Conservation (phyloP, 164 flowering plant genomes). For the Tetracentron sinense region DNA sequence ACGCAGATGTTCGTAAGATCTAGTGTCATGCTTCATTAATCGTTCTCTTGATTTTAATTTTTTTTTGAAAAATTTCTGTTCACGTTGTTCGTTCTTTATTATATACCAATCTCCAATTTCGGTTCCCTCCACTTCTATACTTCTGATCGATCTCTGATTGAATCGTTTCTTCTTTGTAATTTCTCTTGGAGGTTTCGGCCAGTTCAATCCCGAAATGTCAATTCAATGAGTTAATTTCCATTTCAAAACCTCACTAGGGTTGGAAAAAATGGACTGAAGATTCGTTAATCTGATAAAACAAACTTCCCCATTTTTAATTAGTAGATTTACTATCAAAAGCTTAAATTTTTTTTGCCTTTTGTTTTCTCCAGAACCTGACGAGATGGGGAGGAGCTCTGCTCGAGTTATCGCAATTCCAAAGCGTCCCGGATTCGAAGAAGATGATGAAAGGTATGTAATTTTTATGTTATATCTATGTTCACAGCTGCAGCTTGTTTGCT, state of each 20-base stretch:
- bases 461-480: too few relatives aligned
- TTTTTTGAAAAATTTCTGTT: background rate
- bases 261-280: conserved; percentile 23
- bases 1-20: conserved; percentile 58
- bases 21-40: background rate
- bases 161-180: conserved; percentile 40
- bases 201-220: too few relatives aligned
- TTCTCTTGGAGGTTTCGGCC: too few relatives aligned
- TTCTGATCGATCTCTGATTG: background rate
- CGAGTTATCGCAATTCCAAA: too few relatives aligned
- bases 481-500: too few relatives aligned
- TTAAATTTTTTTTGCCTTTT: too few relatives aligned
- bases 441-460: conserved; percentile 55
- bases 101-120: background rate
- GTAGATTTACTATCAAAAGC: too few relatives aligned
- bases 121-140: background rate
- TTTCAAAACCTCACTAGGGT: conserved; percentile 48
- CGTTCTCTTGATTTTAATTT: background rate
- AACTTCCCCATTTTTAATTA: too few relatives aligned
- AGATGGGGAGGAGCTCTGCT: too few relatives aligned
- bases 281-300: too few relatives aligned
- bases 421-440: conserved; percentile 51
- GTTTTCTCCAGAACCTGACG: too few relatives aligned
- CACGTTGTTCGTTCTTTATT: background rate
- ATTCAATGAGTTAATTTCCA: too few relatives aligned